Evolutionary conservation across 768 basidiomycete genomes (phyloP), one percentile per base, ranked within the genome.

Genomic region (Suillus clintonianus): DNA sequence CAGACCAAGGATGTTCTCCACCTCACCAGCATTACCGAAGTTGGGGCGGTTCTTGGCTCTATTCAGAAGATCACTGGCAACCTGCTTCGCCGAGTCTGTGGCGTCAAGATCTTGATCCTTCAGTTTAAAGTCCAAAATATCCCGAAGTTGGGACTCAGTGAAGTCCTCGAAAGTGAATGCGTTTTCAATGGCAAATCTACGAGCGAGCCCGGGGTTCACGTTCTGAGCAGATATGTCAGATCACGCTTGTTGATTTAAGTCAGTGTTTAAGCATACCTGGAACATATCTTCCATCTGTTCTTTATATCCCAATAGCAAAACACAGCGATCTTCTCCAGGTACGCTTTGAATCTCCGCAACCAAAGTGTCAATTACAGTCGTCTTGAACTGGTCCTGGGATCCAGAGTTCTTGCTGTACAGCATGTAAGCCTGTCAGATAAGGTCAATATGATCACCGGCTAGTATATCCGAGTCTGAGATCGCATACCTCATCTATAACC

Each of bases 221-320:
- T 90, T 86, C 89, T 90, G 59, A 39, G 37, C 3, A 41, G 42
- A 54, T 6, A 41, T 5, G 17, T 56, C 14, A 61, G 58, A 62
- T 19, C 62, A 13, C 11, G 3, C 5, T 32, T 32, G 2, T 19
- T 34, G 11, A 53, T 53, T 34, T 11, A n/a, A 43, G 32, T 34
- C 19, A 53, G 32, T 6, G 2, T n/a, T n/a, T 4, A 53, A 19
- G 62, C 76, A 51, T 71, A 83, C 89, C 77, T 89, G 87, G 73
- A 90, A 90, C 90, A 91, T 91, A 30, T 90, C 85, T n/a, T 75
- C 70, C 82, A 90, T 90, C 67, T 89, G 79, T 5, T 83, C 78
- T 62, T 85, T 84, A 72, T 90, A 91, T 0, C 89, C 89, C 1
- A 89, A 70, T 50, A 90, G 71, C 13, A 91, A 75, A 0, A 91